Conservation (phyloP, 352 stramenopile genomes). For the Pythium oligandrum region DNA sequence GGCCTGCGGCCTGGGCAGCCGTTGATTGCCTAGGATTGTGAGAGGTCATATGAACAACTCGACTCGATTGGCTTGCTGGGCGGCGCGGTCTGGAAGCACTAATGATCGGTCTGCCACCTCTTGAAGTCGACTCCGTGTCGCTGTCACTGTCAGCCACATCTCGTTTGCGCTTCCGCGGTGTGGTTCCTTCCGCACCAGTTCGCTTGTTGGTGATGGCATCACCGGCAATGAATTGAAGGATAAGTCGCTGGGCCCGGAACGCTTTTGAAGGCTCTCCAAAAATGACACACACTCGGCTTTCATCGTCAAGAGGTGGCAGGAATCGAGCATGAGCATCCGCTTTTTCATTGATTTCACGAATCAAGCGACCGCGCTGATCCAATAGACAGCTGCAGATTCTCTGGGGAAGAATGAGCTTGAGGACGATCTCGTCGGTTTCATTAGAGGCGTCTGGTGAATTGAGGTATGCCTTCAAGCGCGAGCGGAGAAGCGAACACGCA, state of each 20-base stretch:
- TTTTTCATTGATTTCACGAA: constrained; percentile 52
- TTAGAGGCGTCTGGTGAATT: neutral
- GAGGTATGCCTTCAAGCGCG: constrained; percentile 29
- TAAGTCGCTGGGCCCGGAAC: constrained; percentile 44
- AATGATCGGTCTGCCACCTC: no score
- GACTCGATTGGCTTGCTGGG: no score
- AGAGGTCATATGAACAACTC: no score
- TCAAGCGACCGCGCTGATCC: constrained; percentile 36
- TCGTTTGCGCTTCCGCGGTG: constrained; percentile 38
- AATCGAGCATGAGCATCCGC: constrained; percentile 47
- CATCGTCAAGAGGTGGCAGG: constrained; percentile 28
- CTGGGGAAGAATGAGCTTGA: constrained; percentile 45
- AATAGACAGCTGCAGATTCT: constrained; percentile 46
- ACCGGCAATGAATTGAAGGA: constrained; percentile 56
- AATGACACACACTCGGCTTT: constrained; percentile 47
- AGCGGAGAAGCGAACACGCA: constrained; percentile 28
- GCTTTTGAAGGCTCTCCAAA: constrained; percentile 43
- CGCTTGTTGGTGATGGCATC: constrained; percentile 47
- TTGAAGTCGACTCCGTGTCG: no score
- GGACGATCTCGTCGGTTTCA: constrained; percentile 39
- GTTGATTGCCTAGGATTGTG: no score
- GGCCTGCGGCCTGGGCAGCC: no score
- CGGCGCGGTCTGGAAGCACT: no score
- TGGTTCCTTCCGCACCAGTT: constrained; percentile 7
- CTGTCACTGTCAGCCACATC: no score